Evolutionary conservation across 1,139 yeast species (phyloP), one percentile per base, ranked within the genome.

Genomic region (Blastobotrys illinoisensis): DNA sequence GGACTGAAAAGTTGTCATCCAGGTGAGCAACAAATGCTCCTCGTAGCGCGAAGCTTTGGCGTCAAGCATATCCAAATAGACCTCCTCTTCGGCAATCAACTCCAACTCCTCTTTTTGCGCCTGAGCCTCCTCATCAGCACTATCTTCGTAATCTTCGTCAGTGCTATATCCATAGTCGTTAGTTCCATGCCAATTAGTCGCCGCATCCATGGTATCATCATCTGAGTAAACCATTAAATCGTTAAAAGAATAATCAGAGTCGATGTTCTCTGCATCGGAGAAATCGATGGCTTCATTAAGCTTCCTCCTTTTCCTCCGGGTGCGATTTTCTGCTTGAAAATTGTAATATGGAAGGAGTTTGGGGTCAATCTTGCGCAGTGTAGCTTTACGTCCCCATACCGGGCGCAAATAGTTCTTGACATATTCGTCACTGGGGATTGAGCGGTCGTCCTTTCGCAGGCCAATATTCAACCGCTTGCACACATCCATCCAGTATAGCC

Each of bases 1-100:
- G 6, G 23, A 21, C 23, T 32, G 40, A n/a, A 32, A 32, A n/a
- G 58, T 53, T 9, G 48, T 23, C n/a, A 55, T 23, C 45, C 24
- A 55, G 2, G 52, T 47, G 45, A 51, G 36, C 7, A 55, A 18
- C 5, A 51, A 18, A 43, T 53, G 50, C 47, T 55, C 58, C 13
- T 53, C 49, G 1, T 28, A 45, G 14, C 24, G 45, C 2, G 58
- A 55, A 5, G 26, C 14, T 4, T 50, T 21, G 44, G 23, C 28
- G 21, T 55, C 58, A 14, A 46, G 11, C 26, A 21, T 13, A 16
- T 55, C 53, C 36, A 55, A 32, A n/a, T 32, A 32, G 16, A 3
- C 3, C 7, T 32, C 47, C 32, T 21, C 26, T 21, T 45, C 32
- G 11, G 32, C 32, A 26, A 26, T 26, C 13, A 26, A 11, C 9